These are phyloP conservation scores for Vigna angularis DNA, from an alignment of 306 rosid species.

Conservation along the genomic window DNA sequence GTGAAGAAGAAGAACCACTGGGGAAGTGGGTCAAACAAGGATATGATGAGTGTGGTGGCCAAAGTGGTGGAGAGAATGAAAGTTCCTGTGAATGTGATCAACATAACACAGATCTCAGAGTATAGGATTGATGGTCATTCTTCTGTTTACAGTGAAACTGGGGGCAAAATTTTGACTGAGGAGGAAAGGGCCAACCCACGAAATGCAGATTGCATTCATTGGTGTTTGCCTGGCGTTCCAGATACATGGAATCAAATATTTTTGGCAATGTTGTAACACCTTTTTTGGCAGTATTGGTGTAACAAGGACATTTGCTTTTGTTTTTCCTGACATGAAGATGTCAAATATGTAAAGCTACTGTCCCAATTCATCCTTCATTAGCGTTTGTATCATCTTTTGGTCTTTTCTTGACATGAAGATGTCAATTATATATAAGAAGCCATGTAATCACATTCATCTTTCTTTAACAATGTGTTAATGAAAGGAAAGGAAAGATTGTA, in stretches of 20 bases:
- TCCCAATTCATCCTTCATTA: conserved; percentile 28
- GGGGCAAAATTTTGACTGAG: conserved; percentile 64
- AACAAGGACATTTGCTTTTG: conserved; percentile 16
- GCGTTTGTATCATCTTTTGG: conserved; percentile 10
- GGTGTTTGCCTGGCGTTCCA: conserved; percentile 98
- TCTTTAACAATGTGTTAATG: no score
- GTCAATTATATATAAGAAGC: conserved; percentile 20
- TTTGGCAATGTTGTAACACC: conserved; percentile 72
- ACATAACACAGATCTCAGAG: conserved; percentile 88
- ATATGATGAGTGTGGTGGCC: conserved; percentile 74
- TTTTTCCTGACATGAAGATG: conserved; percentile 45
- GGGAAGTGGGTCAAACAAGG: conserved; percentile 89
- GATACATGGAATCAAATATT: conserved; percentile 94
- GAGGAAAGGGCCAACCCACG: conserved; percentile 69
- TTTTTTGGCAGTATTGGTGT: conserved; percentile 63
- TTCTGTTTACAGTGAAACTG: conserved; percentile 76
- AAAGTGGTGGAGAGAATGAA: conserved; percentile 75
- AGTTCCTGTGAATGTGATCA: conserved; percentile 67
- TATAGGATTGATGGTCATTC: conserved; percentile 85
- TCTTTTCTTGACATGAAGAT: conserved; percentile 42
- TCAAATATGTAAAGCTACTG: conserved; percentile 41
- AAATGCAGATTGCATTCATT: conserved; percentile 94
- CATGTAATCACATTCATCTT: no score
- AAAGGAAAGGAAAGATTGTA: no score
- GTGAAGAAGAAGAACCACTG: conserved; percentile 71